These are phyloP conservation scores for Imleria badia DNA, from an alignment of 768 basidiomycete species.

Conservation along the genomic window DNA sequence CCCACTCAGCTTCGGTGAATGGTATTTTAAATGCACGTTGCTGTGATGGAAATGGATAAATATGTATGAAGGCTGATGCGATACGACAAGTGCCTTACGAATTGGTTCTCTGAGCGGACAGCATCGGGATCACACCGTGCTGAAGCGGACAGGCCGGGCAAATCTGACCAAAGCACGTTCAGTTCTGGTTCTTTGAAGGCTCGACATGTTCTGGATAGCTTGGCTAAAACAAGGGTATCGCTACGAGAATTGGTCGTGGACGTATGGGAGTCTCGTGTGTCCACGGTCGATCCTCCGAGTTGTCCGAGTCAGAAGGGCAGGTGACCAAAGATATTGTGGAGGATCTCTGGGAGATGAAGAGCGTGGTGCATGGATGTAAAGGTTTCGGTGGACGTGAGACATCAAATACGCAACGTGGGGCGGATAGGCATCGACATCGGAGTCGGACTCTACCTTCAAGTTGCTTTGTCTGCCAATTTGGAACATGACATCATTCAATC, in stretches of 20 bases:
- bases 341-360: not conserved
- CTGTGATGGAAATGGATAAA: not conserved
- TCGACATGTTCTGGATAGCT: slow-evolving; percentile 1
- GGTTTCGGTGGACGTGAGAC: not conserved
- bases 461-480: slow-evolving; percentile 1
- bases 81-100: not conserved
- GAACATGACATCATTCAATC: not conserved
- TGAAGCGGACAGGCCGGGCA: not conserved
- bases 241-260: not conserved
- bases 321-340: slow-evolving; percentile 1
- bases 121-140: not conserved
- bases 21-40: not conserved
- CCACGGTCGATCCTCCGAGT: not conserved
- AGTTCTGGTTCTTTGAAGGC: slow-evolving; percentile 12
- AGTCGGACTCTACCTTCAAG: not conserved
- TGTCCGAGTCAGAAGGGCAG: not conserved
- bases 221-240: not conserved
- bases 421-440: not conserved
- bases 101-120: not conserved
- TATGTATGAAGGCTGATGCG: too few relatives aligned
- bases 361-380: not conserved
- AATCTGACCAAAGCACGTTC: slow-evolving; percentile 9
- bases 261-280: not conserved
- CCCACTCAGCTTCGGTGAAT: slow-evolving; percentile 1
- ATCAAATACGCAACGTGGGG: not conserved